phyloP scores from a whole-genome alignment of 2,329 filamentous ascomycete genomes.

The Hypoxylon sp. region DNA sequence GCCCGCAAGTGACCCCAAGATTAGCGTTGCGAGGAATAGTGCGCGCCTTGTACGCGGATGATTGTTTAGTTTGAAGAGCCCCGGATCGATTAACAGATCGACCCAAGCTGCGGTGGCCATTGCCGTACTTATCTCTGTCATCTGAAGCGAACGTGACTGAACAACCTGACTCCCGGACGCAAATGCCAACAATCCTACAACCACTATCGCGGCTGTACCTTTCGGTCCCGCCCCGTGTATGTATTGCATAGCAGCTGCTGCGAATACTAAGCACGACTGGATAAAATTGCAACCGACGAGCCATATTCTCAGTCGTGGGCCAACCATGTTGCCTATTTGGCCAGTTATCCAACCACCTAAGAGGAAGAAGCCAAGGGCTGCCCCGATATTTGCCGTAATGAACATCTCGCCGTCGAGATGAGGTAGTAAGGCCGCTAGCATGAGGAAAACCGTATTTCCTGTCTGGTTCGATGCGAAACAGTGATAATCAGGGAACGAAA shows the following conservation, averaged over 20 bases:
- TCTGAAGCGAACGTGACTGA: conserved; percentile 66
- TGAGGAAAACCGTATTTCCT: conserved; percentile 74
- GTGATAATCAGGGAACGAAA: conserved; percentile 72
- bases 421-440: conserved; percentile 66
- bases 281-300: conserved; percentile 67
- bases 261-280: conserved; percentile 70
- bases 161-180: conserved; percentile 73
- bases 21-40: conserved; percentile 64
- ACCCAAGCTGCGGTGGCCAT: conserved; percentile 77
- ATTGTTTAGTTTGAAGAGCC: conserved; percentile 64
- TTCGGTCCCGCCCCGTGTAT: conserved; percentile 56
- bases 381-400: conserved; percentile 67
- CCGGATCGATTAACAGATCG: conserved; percentile 70
- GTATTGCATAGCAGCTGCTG: conserved; percentile 66
- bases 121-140: conserved; percentile 75
- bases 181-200: conserved; percentile 68
- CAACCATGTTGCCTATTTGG: conserved; percentile 69
- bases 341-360: conserved; percentile 69
- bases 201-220: conserved; percentile 59
- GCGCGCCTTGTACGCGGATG: conserved; percentile 65
- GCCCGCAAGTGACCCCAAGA: conserved; percentile 66
- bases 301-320: conserved; percentile 67
- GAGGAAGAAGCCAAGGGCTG: conserved; percentile 70
- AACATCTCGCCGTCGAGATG: conserved; percentile 65
- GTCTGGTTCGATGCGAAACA: conserved; percentile 77